phyloP scores from a whole-genome alignment of 345 rosid genomes.

The Acer negundo region DNA sequence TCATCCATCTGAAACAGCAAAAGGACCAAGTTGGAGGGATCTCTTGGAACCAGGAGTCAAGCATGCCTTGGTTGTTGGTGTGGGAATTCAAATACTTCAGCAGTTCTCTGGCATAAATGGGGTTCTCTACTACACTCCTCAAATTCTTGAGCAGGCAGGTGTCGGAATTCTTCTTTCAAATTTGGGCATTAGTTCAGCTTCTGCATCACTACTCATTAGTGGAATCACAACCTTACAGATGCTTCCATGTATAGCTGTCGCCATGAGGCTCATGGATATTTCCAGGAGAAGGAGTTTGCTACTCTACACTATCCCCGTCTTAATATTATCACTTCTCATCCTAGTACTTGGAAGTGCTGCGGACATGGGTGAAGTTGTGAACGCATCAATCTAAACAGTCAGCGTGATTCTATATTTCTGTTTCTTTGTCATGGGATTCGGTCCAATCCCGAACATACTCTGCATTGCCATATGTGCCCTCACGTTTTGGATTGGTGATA shows the following conservation, averaged over 20 bases:
- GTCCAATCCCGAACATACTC: constrained; percentile 92
- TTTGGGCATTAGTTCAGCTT: constrained; percentile 71
- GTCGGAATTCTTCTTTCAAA: constrained; percentile 83
- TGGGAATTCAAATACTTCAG: constrained; percentile 93
- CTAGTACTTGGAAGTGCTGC: constrained; percentile 62
- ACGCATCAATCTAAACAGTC: constrained; percentile 67
- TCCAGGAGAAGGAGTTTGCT: constrained; percentile 93
- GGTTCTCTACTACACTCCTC: constrained; percentile 95
- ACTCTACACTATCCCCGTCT: constrained; percentile 73
- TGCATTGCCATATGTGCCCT: constrained; percentile 94
- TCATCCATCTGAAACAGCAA: constrained; percentile 74
- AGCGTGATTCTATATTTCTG: constrained; percentile 80
- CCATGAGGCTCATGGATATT: constrained; percentile 94
- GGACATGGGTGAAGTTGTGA: constrained; percentile 48
- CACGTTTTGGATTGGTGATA: constrained; percentile 78
- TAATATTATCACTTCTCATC: constrained; percentile 60
- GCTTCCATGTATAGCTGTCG: constrained; percentile 94
- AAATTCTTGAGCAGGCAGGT: constrained; percentile 96
- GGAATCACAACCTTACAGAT: constrained; percentile 84
- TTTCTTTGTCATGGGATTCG: constrained; percentile 97
- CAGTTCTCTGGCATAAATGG: constrained; percentile 99
- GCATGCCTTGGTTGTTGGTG: constrained; percentile 88
- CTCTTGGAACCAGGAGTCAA: constrained; percentile 93
- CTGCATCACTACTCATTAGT: constrained; percentile 82
- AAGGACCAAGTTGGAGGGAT: constrained; percentile 72